Conservation (phyloP, 306 rosid genomes). For the Bauhinia variegata region DNA sequence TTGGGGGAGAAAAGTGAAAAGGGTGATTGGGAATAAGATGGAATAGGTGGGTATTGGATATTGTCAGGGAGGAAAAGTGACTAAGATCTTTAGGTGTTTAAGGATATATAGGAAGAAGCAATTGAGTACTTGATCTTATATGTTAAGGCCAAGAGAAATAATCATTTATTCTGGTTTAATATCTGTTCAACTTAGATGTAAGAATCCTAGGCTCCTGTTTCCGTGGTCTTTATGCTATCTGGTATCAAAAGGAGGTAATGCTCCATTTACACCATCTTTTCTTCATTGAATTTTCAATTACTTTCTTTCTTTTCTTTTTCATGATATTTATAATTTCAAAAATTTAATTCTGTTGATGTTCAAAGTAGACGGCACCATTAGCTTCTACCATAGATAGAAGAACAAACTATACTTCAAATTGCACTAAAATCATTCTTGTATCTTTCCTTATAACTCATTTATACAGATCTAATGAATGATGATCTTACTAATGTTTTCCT, state of each 20-base stretch:
- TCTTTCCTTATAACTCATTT: not conserved
- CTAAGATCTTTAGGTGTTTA: too few species aligned
- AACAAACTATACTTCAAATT: not conserved
- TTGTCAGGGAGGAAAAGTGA: too few species aligned
- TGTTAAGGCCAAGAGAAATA: slow-evolving; percentile 9
- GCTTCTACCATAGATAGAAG: not conserved
- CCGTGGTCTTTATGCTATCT: not conserved
- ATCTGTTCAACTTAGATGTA: slow-evolving; percentile 1
- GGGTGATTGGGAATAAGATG: too few species aligned
- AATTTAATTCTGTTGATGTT: not conserved
- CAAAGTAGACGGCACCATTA: not conserved
- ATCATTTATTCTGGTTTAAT: not conserved
- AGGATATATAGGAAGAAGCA: not conserved
- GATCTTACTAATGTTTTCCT: too few species aligned
- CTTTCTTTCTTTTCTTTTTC: slow-evolving; percentile 7
- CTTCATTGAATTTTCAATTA: slow-evolving; percentile 23
- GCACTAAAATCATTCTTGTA: slow-evolving; percentile 1
- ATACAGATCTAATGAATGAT: not conserved
- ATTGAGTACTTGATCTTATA: slow-evolving; percentile 6
- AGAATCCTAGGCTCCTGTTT: not conserved
- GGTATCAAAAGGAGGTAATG: slow-evolving; percentile 3
- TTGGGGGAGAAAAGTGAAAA: too few species aligned
- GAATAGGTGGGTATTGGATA: too few species aligned
- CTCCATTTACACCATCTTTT: not conserved
- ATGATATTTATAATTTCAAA: slow-evolving; percentile 16